A percentile compares a stretch with the other conserved stretches of the same genome.
These are phyloP conservation scores for Laetiporus sulphureus DNA, from an alignment of 1,284 basidiomycete genomes.

Conservation along the genomic window DNA sequence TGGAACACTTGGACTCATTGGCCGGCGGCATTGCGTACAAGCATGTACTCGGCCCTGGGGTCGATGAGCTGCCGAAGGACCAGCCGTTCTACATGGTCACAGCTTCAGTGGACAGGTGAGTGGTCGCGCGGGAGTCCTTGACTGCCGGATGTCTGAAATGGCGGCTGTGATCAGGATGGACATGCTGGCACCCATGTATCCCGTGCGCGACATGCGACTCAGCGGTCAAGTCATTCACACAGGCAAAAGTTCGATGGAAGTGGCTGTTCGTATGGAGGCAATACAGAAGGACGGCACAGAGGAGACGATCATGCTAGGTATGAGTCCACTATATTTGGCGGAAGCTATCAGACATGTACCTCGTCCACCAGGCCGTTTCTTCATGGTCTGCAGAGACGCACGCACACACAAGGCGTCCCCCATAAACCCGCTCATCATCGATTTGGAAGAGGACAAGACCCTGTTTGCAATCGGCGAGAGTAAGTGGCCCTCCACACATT, in stretches of 20 bases:
- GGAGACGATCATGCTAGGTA: slow-evolving; percentile 63
- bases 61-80: slow-evolving; percentile 45
- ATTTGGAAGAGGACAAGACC: slow-evolving; percentile 55
- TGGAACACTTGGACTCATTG: slow-evolving; percentile 76
- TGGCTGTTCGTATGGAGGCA: slow-evolving; percentile 77
- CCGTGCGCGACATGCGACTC: slow-evolving; percentile 61
- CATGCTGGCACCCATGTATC: slow-evolving; percentile 51
- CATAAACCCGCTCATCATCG: slow-evolving; percentile 60
- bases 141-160: too few species aligned
- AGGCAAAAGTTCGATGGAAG: slow-evolving; percentile 74
- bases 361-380: slow-evolving; percentile 49
- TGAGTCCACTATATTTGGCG: too few species aligned
- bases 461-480: slow-evolving; percentile 66
- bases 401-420: slow-evolving; percentile 55
- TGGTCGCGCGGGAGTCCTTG: slow-evolving; percentile 11
- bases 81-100: slow-evolving; percentile 78
- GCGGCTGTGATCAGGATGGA: slow-evolving; percentile 62
- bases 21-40: slow-evolving; percentile 81
- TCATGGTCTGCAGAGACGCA: slow-evolving; percentile 79
- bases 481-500: slow-evolving; percentile 27
- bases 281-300: slow-evolving; percentile 40
- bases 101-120: slow-evolving; percentile 71
- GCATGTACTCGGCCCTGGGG: slow-evolving; percentile 62
- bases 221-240: slow-evolving; percentile 79
- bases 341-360: not conserved